Evolutionary conservation across 192 early-diverging fungal genomes (phyloP).

Genomic region (Chytriomyces sp.): DNA sequence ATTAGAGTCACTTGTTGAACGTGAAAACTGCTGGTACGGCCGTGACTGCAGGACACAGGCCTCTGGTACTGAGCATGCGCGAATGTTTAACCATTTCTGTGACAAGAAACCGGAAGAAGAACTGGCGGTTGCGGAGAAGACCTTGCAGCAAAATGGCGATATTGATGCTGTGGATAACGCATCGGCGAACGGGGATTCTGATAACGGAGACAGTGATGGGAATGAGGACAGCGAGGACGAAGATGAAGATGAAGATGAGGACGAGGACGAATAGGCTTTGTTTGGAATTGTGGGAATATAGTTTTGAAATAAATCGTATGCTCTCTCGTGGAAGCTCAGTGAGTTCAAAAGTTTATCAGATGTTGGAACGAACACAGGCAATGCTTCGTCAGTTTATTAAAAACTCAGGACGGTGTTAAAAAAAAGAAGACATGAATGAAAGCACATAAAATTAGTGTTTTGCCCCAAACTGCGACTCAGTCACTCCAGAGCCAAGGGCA

Average conservation of each 20-base stretch:
- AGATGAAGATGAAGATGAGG: conserved; percentile 2
- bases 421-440: not conserved
- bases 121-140: not conserved
- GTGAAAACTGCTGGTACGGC: conserved; percentile 40
- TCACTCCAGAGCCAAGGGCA: conserved; percentile 87
- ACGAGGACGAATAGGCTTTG: conserved; percentile 4
- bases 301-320: not conserved
- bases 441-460: conserved; percentile 24
- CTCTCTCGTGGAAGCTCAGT: not conserved
- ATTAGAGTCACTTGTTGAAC: conserved; percentile 15
- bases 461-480: conserved; percentile 52
- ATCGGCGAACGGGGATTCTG: not conserved
- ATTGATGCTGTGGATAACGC: not conserved
- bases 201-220: not conserved
- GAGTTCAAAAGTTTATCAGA: not conserved
- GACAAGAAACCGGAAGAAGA: conserved; percentile 11
- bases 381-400: not conserved
- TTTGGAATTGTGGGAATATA: not conserved
- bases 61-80: conserved; percentile 14
- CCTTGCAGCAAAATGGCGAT: not conserved
- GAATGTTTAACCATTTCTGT: conserved; percentile 32
- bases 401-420: not conserved
- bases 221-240: not conserved
- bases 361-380: not conserved
- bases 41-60: conserved; percentile 34